These are phyloP conservation scores for Boletus vermiculosoides DNA, from an alignment of 768 basidiomycete genomes.

Conservation along the genomic window DNA sequence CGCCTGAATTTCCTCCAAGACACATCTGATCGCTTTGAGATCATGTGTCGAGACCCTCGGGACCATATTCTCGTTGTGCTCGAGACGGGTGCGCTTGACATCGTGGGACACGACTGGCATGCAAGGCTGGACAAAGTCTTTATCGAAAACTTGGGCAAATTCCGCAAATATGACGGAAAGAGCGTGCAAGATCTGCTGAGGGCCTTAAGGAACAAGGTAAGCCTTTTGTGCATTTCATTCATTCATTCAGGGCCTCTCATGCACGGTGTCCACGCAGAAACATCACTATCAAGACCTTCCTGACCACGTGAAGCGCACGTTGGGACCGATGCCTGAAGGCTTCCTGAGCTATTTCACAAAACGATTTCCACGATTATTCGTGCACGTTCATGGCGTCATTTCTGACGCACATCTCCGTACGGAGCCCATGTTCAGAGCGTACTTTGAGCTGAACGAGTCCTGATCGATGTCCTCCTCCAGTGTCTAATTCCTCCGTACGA, in stretches of 20 bases:
- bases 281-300: conserved; percentile 98
- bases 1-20: conserved; percentile 95
- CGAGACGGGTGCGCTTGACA: conserved; percentile 62
- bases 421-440: conserved; percentile 89
- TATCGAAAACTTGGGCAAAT: conserved; percentile 94
- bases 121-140: conserved; percentile 82
- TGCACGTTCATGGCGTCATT: conserved; percentile 89
- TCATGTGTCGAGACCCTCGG: conserved; percentile 91
- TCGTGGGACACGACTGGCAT: conserved; percentile 93
- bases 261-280: conserved; percentile 57
- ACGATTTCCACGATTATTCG: conserved; percentile 87
- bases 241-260: conserved; percentile 8
- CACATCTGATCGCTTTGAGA: conserved; percentile 95
- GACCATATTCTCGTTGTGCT: conserved; percentile 72
- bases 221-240: conserved; percentile 20
- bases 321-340: conserved; percentile 90
- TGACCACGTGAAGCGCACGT: conserved; percentile 81
- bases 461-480: conserved; percentile 10
- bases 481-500: not conserved
- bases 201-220: conserved; percentile 92
- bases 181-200: conserved; percentile 90
- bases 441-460: conserved; percentile 72
- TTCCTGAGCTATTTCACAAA: conserved; percentile 91
- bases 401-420: conserved; percentile 63
- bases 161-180: conserved; percentile 91